Conservation (phyloP, 345 rosid species). For the Sisymbrium irio region DNA sequence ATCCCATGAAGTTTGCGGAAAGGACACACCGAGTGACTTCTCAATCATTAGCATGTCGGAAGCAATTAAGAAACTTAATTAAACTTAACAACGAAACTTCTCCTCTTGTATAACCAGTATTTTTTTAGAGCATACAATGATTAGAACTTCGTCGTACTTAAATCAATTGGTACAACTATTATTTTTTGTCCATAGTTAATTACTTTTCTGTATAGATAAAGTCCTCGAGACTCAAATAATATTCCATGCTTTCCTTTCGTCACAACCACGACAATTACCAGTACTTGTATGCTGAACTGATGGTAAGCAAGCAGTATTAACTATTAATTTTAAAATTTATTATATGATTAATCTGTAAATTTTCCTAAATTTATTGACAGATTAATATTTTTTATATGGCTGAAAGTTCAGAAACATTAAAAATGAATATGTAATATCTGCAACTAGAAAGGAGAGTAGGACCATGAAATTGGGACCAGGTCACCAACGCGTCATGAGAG, state of each 20-base stretch:
- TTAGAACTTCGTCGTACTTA: constrained; percentile 19
- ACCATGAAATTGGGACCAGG: constrained; percentile 34
- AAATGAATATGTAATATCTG: constrained; percentile 7
- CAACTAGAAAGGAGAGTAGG: constrained; percentile 32
- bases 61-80: constrained; percentile 28
- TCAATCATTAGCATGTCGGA: constrained; percentile 34
- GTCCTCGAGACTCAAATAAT: not conserved
- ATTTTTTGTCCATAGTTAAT: not conserved
- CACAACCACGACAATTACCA: constrained; percentile 1
- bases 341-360: not conserved
- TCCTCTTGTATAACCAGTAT: not conserved
- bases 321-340: not conserved
- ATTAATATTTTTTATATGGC: not conserved
- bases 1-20: constrained; percentile 38
- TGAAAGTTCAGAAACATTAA: not conserved
- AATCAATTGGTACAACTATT: not conserved
- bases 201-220: not conserved
- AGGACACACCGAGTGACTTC: constrained; percentile 34
- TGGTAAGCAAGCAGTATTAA: not conserved
- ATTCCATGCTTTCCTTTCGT: constrained; percentile 2
- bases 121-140: constrained; percentile 12
- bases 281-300: not conserved
- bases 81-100: constrained; percentile 30
- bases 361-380: not conserved
- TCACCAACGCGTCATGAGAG: constrained; percentile 40